These are phyloP conservation scores for Prunus kanzakura DNA, from an alignment of 306 rosid genomes.

Conservation along the genomic window DNA sequence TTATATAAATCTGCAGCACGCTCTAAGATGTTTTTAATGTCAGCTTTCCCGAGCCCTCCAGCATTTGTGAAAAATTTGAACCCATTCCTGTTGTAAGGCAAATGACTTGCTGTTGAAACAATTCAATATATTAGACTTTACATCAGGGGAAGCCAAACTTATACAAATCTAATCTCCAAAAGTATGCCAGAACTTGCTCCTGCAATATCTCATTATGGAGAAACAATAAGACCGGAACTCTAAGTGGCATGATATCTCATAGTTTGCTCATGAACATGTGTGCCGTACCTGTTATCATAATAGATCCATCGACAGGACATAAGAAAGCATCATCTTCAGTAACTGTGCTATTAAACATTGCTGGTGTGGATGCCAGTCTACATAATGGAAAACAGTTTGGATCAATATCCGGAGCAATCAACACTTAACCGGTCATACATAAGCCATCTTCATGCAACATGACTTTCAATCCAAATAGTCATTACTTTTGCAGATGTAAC, in stretches of 20 bases:
- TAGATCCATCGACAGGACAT: constrained; percentile 88
- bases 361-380: constrained; percentile 95
- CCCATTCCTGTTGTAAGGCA: constrained; percentile 95
- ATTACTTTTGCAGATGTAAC: constrained; percentile 2
- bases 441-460: background rate
- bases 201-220: background rate
- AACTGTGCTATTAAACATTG: constrained; percentile 92
- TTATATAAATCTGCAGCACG: constrained; percentile 73
- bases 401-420: background rate
- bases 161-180: background rate
- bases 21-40: constrained; percentile 80
- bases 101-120: constrained; percentile 82
- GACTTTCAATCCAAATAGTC: constrained; percentile 7
- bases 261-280: constrained; percentile 13
- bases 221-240: background rate
- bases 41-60: constrained; percentile 95
- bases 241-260: constrained; percentile 4
- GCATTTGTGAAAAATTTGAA: constrained; percentile 85
- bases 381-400: constrained; percentile 18
- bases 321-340: constrained; percentile 54
- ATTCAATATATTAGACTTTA: background rate
- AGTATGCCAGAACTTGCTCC: background rate
- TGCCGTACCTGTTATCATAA: constrained; percentile 85
- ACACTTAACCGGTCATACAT: background rate
- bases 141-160: background rate